Base-by-base conservation (phyloP, 768 basidiomycete species). In the Gelatoporia subvermispora region DNA sequence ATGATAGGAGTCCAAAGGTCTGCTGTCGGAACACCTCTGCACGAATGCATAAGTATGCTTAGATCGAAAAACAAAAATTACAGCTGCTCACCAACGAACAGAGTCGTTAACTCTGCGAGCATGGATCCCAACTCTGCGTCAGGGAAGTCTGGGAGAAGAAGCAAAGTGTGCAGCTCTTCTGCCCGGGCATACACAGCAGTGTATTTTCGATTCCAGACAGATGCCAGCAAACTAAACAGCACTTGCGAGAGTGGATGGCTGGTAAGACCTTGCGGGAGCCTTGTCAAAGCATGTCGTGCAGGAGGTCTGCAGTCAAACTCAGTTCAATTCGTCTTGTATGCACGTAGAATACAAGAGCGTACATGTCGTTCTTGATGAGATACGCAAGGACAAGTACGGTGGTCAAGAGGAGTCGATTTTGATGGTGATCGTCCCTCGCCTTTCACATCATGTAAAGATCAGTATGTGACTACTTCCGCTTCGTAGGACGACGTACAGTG, bases 361-460 rank as follows among this genome's bases (percentile, higher is more conserved):
- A 84, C 86, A 82, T 59, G 49, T 85, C 73, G 55, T 88, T 79
- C 35, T 74, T 48, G 37, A 82, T 81, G 37, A 88, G 69, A 65
- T 86, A 83, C 4, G 77, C 73, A 11, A 89, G 72, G 18, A 85
- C 77, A 25, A 88, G 65, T 13, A 85, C 84, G 3, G 74, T 72
- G 10, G 75, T 71, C 28, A 84, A 58, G 31, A 85, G 65, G 17
- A 88, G 48, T 8, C 64, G 56, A n/a, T 58, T 52, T 1, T 46
- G 44, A 35, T 63, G 50, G 15, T 50, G 45, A 34, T 62, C 60
- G n/a, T 56, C 28, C 1, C 49, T 54, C 3, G 52, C 52, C 67
- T 68, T 34, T 45, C 20, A 36, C 7, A 39, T 13, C 28, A 13
- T 13, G 28, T 31, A 7, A 31, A 7, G 5, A 31, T 31, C 13